These are phyloP conservation scores for Gautieria morchelliformis DNA, from an alignment of 768 basidiomycete genomes.

Conservation along the genomic window DNA sequence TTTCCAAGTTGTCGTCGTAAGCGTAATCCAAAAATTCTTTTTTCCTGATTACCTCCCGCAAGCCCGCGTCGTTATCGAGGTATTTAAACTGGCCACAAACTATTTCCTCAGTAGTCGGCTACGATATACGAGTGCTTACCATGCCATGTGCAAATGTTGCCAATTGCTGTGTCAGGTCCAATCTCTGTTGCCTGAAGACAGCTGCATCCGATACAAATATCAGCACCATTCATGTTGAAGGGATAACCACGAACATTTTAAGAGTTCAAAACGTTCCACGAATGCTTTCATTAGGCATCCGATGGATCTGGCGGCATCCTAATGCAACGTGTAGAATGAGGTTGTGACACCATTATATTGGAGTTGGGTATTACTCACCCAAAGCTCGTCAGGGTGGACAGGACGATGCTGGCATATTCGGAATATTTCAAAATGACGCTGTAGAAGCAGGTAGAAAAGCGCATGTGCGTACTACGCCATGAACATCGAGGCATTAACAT, in stretches of 20 bases:
- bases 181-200: constrained; percentile 17
- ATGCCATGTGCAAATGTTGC: constrained; percentile 17
- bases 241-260: constrained; percentile 10
- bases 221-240: neutral
- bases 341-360: neutral
- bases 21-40: constrained; percentile 11
- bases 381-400: constrained; percentile 21
- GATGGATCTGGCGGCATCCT: neutral
- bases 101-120: constrained; percentile 3
- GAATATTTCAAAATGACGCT: constrained; percentile 14
- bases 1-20: constrained; percentile 15
- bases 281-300: constrained; percentile 8
- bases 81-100: neutral
- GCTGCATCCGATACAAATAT: constrained; percentile 6
- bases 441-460: constrained; percentile 9
- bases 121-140: constrained; percentile 9
- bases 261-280: constrained; percentile 15
- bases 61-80: neutral
- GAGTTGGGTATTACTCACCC: neutral
- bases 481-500: neutral
- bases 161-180: constrained; percentile 17
- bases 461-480: constrained; percentile 7
- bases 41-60: neutral
- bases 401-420: constrained; percentile 17
- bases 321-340: too few relatives aligned